Evolutionary conservation across 192 early-diverging fungal species (phyloP), one percentile per base, ranked within the genome.

Genomic region (Thoreauomyces humboldtii): DNA sequence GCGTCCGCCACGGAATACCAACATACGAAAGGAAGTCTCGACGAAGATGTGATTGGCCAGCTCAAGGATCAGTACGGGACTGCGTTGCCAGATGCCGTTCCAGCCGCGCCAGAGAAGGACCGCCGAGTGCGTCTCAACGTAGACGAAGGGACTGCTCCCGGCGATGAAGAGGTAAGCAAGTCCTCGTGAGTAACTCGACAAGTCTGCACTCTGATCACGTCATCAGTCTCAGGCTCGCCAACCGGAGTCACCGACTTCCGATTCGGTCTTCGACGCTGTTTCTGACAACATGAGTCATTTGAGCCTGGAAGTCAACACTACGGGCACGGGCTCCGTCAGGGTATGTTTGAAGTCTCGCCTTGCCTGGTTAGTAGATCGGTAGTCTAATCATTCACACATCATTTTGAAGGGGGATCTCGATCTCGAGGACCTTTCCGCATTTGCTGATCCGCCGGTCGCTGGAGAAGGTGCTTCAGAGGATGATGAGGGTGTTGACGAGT

Each of bases 251-350:
- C n/a, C n/a, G n/a, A n/a, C n/a, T n/a, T n/a, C n/a, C n/a, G n/a
- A n/a, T n/a, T n/a, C n/a, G n/a, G n/a, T n/a, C n/a, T 50, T 36
- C n/a, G 60, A 42, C 29, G 52, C 57, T 9, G 72, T 77, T 21
- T 59, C 70, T 31, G 89, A 90, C 59, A 83, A 78, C 57, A 75
- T 90, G 72, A 83, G 80, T 55, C 81, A 90, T 37, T 51, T 89
- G 74, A 81, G 77, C 35, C 61, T 91, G 71, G 89, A 91, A 56
- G 89, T 90, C n/a, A 89, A 90, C 72, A 90, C 89, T 0, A 88
- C 88, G 0, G 89, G 89, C 25, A 90, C 88, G 7, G 88, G 86
- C 12, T 89, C 88, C 29, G 67, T 87, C n/a, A 65, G 84, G 67
- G 86, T 87, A 73, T 38, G 77, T 48, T n/a, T 25, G 32, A 41